Evolutionary conservation across 805 yeast genomes (phyloP), one percentile per base, ranked within the genome.

Genomic region (Candida silvatica): DNA sequence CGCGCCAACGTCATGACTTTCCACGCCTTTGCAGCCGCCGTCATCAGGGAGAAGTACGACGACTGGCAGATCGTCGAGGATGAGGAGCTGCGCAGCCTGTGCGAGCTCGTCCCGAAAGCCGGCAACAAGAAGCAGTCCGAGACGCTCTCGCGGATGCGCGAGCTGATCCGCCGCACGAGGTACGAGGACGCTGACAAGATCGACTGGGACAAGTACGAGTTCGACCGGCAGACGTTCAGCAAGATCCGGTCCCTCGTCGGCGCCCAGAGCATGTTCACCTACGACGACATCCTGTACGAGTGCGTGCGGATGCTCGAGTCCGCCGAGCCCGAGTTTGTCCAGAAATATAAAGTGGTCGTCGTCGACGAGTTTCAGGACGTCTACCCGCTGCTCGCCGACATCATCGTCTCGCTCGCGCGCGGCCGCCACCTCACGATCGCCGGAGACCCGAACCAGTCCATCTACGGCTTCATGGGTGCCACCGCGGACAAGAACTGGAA

Each of bases 291-390:
- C 17, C 27, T 52, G 16, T 24, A 30, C 5, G 52, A 51, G 32
- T 49, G 54, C 29, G 34, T 38, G 26, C 5, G 27, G 14, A 39
- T 51, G 6, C 28, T 49, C 27, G 26, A 27, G 12, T 16, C 34
- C 19, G 37, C 31, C 3, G 26, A 29, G 4, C 46, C 54, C 0
- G 54, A 54, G 1, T 42, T 48, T 14, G 24, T 46, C 6, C 26
- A 39, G 2, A 40, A 48, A 4, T 58, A 54, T 42, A 63, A 64
- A 34, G 58, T 64, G 2, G 62, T 78, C 0, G 52, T 82, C 1
- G 75, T 81, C 9, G 90, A 82, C 56, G 90, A 82, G 49, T 77
- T 76, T 47, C 90, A 82, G 49, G 90, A 82, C 52, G 63, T 80
- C 49, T 71, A 76, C 41, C 67, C 69, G 0, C 62, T 61, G 7